Evolutionary conservation across 148 eudicot genomes (phyloP), one percentile per base, ranked within the genome.

Genomic region (Nyssa sinensis): DNA sequence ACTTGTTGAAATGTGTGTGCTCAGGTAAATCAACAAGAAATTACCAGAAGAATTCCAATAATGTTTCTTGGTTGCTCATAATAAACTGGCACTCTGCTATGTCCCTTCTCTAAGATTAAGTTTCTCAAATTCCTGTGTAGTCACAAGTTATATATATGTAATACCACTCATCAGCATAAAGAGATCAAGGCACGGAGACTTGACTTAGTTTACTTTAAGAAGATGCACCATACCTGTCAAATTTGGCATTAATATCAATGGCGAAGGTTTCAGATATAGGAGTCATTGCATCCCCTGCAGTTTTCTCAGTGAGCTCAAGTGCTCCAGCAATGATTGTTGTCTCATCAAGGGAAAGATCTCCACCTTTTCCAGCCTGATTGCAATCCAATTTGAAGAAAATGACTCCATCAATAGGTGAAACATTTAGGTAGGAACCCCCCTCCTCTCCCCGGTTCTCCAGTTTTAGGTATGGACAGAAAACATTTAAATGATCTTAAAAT

Each of bases 341-440:
- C 80, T 89, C 93, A 44, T 89, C 78, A 47, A 33, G 77, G 0
- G 90, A 83, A 28, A 86, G 77, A 34, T 85, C 86, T 72, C 93
- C 93, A 23, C 93, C 90, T 79, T 86, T 89, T 71, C 90, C 93
- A 37, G 90, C 88, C 93, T 88, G 75, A n/a, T 75, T 34, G 1
- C 71, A 75, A 32, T 21, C 63, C 28, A 41, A 61, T 3, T 16
- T 24, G 23, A 55, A 67, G 6, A 17, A 27, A 4, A 51, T 24
- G 25, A 39, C 44, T 39, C 12, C 9, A 8, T n/a, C 7, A 37
- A 0, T 30, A 23, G 53, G 57, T 19, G 6, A 27, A 67, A 41
- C 25, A 29, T n/a, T 1, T 34, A 66, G 2, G 1, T 44, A 44
- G 44, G 16, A 44, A 44, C 51, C 0, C 12, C 17, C n/a, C n/a